Percentiles rank a stretch among this genome's conserved stretches.
Evolutionary conservation across 2,329 filamentous ascomycete genomes (phyloP).

Genomic region (Fusarium sp.): DNA sequence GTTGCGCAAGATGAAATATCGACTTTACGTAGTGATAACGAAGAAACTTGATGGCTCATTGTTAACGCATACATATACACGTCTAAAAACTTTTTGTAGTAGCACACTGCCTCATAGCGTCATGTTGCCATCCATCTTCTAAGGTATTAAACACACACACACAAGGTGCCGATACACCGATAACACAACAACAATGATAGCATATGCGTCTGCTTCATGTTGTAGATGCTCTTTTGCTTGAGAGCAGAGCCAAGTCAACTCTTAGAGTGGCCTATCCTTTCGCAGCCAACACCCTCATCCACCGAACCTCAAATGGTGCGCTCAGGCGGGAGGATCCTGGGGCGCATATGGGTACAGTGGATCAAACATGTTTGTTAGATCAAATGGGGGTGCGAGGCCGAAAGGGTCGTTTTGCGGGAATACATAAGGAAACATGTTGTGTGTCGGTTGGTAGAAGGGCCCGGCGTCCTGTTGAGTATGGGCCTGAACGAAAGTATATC

Average conservation of each 20-base stretch:
- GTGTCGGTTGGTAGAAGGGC: background rate
- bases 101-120: background rate
- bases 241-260: background rate
- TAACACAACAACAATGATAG: background rate
- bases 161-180: background rate
- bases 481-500: background rate
- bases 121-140: background rate
- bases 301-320: background rate
- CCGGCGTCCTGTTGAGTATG: background rate
- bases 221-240: background rate
- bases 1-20: slow-evolving; percentile 29
- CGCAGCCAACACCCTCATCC: background rate
- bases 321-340: background rate
- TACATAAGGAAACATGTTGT: background rate
- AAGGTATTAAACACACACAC: background rate
- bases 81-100: background rate
- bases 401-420: background rate
- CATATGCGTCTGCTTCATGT: background rate
- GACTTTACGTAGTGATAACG: slow-evolving; percentile 37
- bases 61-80: background rate
- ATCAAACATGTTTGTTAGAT: background rate
- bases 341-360: background rate
- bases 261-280: background rate
- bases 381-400: background rate
- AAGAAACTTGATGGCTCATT: slow-evolving; percentile 25